Conservation (phyloP, 1,139 yeast genomes). For the Kodamaea ohmeri region DNA sequence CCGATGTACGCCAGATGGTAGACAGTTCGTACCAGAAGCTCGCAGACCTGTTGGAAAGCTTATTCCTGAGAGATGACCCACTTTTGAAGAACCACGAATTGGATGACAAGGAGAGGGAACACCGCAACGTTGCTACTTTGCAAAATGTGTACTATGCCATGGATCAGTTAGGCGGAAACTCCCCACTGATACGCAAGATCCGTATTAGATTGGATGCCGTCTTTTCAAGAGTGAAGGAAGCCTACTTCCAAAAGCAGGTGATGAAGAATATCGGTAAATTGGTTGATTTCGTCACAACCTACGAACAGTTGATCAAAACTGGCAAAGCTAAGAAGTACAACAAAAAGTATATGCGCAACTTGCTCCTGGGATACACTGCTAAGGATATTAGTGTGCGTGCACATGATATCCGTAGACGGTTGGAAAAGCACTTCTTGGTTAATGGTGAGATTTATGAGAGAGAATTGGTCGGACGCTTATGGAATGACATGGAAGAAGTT, state of each 20-base stretch:
- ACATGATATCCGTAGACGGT: conserved; percentile 52
- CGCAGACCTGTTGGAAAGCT: conserved; percentile 34
- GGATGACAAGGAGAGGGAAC: conserved; percentile 56
- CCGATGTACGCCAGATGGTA: conserved; percentile 34
- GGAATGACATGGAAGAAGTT: conserved; percentile 41
- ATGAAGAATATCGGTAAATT: conserved; percentile 56
- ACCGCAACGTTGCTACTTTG: conserved; percentile 58
- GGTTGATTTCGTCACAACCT: conserved; percentile 62
- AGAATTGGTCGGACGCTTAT: conserved; percentile 44
- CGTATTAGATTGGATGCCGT: conserved; percentile 46
- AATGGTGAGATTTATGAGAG: conserved; percentile 46
- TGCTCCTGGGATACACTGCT: conserved; percentile 54
- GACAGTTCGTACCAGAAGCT: conserved; percentile 41
- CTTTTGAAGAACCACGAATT: conserved; percentile 44
- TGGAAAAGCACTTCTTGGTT: conserved; percentile 54
- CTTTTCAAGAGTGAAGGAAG: conserved; percentile 42
- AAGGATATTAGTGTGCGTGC: conserved; percentile 59
- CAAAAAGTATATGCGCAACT: conserved; percentile 54
- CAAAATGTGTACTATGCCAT: conserved; percentile 61
- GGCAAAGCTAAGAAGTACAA: conserved; percentile 65
- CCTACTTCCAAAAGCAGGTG: conserved; percentile 48
- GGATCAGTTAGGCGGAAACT: conserved; percentile 42
- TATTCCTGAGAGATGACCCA: conserved; percentile 44
- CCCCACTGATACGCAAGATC: conserved; percentile 28
- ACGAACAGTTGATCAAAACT: conserved; percentile 49